Evolutionary conservation across 495 filamentous ascomycete species (phyloP), one percentile per base, ranked within the genome.

Genomic region (Filosporella fistucella): DNA sequence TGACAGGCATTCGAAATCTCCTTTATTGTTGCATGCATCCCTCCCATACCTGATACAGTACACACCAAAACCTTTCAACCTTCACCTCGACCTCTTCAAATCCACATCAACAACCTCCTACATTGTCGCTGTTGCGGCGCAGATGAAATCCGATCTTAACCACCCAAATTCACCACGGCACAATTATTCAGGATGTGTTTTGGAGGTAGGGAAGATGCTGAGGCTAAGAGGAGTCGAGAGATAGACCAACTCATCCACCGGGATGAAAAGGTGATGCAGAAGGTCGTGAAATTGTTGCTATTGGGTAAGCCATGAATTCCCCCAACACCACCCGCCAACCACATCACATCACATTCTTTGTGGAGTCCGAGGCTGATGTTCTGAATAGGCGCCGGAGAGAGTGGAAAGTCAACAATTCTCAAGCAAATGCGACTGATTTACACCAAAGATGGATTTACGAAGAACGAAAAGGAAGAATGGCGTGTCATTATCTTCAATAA

Each of bases 341-440:
- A n/a, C n/a, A n/a, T n/a, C n/a, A n/a, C n/a, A n/a, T n/a, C 52
- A 30, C 30, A 28, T 35, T 21, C 32, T 30, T n/a, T n/a, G n/a
- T n/a, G n/a, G n/a, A n/a, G n/a, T n/a, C n/a, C n/a, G n/a, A n/a
- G n/a, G n/a, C 51, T n/a, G 16, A 16, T 5, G 42, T 41, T 35
- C 44, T 28, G 17, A 38, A 48, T 64, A 97, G 93, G 93, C 63
- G 93, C 93, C 58, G 93, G 93, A 59, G 93, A 98, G 70, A 95
- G 89, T 23, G 93, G 93, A 34, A 98, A 98, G 64, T 98, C 93
- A 7, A 98, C 93, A 5, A 91, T 98, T 49, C 78, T 98, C 42
- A 98, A 98, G 72, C 93, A 98, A 75, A 98, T 98, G 93, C 90
- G 91, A 61, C 84, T 98, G 66, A 97, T 98, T 57, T 91, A 98